Conservation (phyloP, 2,329 filamentous ascomycete genomes). For the Pseudogymnoascus destructans region DNA sequence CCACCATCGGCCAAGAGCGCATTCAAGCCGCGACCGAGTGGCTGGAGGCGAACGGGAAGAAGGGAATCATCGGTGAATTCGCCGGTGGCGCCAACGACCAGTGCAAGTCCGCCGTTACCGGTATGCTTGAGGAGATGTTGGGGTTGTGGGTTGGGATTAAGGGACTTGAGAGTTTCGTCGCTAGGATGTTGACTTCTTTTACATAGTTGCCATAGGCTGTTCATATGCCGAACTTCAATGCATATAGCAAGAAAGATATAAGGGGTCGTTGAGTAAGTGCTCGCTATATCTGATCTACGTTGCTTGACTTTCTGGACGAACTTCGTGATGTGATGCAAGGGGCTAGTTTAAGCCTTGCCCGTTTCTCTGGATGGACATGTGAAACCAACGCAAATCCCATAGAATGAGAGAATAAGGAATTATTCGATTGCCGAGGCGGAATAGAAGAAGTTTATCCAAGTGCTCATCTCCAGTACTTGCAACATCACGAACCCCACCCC, state of each 20-base stretch:
- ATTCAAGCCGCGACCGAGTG: slow-evolving; percentile 36
- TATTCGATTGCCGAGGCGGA: not conserved
- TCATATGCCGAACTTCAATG: not conserved
- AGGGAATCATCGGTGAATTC: slow-evolving; percentile 39
- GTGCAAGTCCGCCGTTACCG: slow-evolving; percentile 35
- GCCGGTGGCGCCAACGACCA: slow-evolving; percentile 35
- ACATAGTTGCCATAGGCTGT: not conserved
- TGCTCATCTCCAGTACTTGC: not conserved
- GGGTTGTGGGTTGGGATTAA: not conserved
- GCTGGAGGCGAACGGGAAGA: slow-evolving; percentile 38
- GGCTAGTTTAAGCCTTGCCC: not conserved
- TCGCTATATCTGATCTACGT: not conserved
- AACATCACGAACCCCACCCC: not conserved
- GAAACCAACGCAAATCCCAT: not conserved
- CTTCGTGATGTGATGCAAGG: not conserved
- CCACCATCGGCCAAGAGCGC: slow-evolving; percentile 37
- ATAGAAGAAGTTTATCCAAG: not conserved
- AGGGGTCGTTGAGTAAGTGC: not conserved
- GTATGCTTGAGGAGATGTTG: slow-evolving; percentile 28
- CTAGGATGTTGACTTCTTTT: not conserved
- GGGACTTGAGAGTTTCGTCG: not conserved
- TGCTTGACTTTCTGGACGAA: not conserved
- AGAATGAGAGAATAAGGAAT: not conserved
- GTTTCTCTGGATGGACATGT: not conserved
- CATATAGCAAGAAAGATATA: not conserved